Evolutionary conservation across 2,329 filamentous ascomycete genomes (phyloP).

Genomic region (Saccharata proteae): DNA sequence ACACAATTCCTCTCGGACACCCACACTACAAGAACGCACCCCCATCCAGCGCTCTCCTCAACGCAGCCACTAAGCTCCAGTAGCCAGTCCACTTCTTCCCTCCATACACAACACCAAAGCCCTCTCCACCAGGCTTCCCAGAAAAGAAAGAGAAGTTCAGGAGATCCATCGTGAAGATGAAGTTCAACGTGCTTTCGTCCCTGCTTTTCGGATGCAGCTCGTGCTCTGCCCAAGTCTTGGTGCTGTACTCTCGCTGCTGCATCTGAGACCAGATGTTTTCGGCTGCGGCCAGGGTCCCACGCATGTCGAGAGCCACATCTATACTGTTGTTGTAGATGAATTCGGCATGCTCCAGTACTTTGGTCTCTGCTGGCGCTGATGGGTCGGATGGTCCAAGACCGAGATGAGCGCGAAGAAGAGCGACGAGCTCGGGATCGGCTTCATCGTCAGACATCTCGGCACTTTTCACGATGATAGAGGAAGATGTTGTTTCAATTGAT

Average conservation of each 20-base stretch:
- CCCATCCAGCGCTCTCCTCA: constrained; percentile 83
- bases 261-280: constrained; percentile 68
- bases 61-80: constrained; percentile 78
- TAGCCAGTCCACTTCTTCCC: constrained; percentile 85
- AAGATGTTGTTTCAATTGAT: too few species aligned
- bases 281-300: constrained; percentile 70
- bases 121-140: constrained; percentile 52
- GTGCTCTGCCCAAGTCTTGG: constrained; percentile 75
- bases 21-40: constrained; percentile 31
- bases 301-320: constrained; percentile 80
- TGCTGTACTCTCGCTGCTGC: constrained; percentile 72
- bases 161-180: constrained; percentile 95
- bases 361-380: constrained; percentile 56
- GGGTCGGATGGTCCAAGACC: constrained; percentile 44
- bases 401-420: constrained; percentile 71
- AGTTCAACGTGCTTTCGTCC: constrained; percentile 69
- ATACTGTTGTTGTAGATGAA: constrained; percentile 86
- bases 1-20: not conserved
- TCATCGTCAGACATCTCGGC: constrained; percentile 97
- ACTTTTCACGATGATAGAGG: too few species aligned
- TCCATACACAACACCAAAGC: constrained; percentile 73
- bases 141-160: constrained; percentile 98
- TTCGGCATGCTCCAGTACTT: constrained; percentile 70
- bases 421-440: constrained; percentile 75
- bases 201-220: constrained; percentile 78